These are phyloP conservation scores for Neltuma alba DNA, from an alignment of 306 rosid genomes.

Conservation along the genomic window DNA sequence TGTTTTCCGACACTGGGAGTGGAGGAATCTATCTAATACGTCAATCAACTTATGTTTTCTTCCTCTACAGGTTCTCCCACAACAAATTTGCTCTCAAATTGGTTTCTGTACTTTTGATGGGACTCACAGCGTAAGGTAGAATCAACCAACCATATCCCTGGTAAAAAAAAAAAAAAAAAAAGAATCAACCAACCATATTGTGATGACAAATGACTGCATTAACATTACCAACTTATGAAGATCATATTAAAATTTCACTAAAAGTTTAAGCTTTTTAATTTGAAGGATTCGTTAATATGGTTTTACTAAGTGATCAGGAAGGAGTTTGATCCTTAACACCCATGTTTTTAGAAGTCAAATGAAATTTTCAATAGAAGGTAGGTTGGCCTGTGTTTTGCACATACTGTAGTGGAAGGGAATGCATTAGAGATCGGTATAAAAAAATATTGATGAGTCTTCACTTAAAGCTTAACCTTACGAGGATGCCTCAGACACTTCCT, in stretches of 20 bases:
- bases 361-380: not conserved
- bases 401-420: not conserved
- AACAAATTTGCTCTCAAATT: slow-evolving; percentile 46
- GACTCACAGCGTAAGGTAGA: slow-evolving; percentile 38
- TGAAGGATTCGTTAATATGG: not conserved
- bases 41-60: not conserved
- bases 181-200: slow-evolving; percentile 27
- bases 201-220: not conserved
- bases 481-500: not conserved
- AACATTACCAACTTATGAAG: not conserved
- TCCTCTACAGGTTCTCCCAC: slow-evolving; percentile 37
- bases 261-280: not conserved
- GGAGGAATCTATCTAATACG: not conserved
- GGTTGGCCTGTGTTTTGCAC: not conserved
- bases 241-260: not conserved
- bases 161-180: too few species aligned
- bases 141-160: slow-evolving; percentile 29
- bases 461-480: not conserved
- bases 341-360: not conserved
- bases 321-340: not conserved
- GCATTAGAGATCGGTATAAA: not conserved
- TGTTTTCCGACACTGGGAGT: not conserved
- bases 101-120: slow-evolving; percentile 47
- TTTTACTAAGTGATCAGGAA: not conserved
- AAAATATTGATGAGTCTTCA: not conserved